phyloP scores from a whole-genome alignment of 768 basidiomycete species.

The Mycena crocata region DNA sequence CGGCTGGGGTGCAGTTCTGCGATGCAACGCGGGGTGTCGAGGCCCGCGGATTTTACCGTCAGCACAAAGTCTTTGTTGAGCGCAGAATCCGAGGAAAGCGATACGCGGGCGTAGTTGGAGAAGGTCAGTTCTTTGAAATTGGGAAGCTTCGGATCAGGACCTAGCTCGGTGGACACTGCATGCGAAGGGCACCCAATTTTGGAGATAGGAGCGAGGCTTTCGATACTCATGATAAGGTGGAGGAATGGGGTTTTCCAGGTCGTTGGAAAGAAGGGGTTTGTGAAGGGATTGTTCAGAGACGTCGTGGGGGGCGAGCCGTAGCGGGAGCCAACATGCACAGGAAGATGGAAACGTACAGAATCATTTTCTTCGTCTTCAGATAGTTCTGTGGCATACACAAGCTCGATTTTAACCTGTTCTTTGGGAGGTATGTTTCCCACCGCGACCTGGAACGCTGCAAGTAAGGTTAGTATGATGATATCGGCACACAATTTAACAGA shows the following conservation, averaged over 20 bases:
- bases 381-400: conserved; percentile 31
- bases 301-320: conserved; percentile 30
- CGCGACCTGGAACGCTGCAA: conserved; percentile 31
- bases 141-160: conserved; percentile 29
- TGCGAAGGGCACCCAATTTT: conserved; percentile 33
- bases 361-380: conserved; percentile 30
- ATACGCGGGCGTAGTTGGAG: conserved; percentile 30
- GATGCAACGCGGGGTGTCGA: conserved; percentile 57
- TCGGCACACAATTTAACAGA: background rate
- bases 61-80: conserved; percentile 56
- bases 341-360: conserved; percentile 30
- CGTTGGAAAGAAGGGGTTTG: background rate
- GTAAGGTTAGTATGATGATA: background rate
- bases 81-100: conserved; percentile 24
- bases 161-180: conserved; percentile 33
- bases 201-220: conserved; percentile 25
- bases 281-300: background rate
- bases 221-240: conserved; percentile 23
- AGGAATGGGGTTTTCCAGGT: conserved; percentile 16
- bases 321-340: conserved; percentile 30
- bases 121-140: conserved; percentile 33
- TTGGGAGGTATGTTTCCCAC: conserved; percentile 28
- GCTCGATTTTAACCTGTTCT: conserved; percentile 25
- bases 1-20: conserved; percentile 44
- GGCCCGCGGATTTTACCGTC: conserved; percentile 48